A percentile compares a stretch with the other conserved stretches of the same genome.
Conservation (phyloP, 2,329 filamentous ascomycete species). For the Colletotrichum nymphaeae region DNA sequence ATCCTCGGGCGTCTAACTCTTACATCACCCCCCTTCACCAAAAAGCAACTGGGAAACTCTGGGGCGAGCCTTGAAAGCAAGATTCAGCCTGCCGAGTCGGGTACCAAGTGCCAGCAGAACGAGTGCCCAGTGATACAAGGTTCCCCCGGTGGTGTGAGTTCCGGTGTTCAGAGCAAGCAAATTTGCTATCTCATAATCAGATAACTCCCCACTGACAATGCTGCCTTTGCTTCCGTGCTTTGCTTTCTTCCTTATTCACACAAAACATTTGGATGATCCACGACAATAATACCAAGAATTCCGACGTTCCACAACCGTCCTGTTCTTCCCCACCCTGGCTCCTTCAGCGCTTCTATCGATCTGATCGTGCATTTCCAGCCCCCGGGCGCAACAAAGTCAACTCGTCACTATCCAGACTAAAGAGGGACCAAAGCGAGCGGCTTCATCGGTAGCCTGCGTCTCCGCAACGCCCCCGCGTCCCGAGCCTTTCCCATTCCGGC, state of each 20-base stretch:
- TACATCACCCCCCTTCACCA: conserved; percentile 22
- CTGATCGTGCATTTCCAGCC: background rate
- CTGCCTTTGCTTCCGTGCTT: background rate
- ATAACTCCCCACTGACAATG: background rate
- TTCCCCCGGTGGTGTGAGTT: background rate
- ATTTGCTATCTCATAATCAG: conserved; percentile 12
- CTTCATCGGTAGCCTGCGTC: background rate
- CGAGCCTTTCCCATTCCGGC: conserved; percentile 11
- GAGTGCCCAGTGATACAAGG: background rate
- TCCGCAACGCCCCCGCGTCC: background rate
- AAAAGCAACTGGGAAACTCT: background rate
- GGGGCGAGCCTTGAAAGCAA: conserved; percentile 10
- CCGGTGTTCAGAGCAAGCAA: background rate
- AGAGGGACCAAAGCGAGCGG: background rate
- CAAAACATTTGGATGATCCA: background rate
- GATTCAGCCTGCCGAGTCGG: conserved; percentile 26
- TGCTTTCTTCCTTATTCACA: conserved; percentile 3
- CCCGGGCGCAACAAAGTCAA: background rate
- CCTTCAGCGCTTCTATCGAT: background rate
- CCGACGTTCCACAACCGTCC: background rate
- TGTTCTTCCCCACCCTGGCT: background rate
- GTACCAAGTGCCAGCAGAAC: conserved; percentile 2
- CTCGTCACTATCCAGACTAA: conserved; percentile 9
- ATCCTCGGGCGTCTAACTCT: conserved; percentile 14
- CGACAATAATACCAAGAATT: background rate